These are phyloP conservation scores for Flaveria trinervia DNA, from an alignment of 129 eudicot species.

Conservation along the genomic window DNA sequence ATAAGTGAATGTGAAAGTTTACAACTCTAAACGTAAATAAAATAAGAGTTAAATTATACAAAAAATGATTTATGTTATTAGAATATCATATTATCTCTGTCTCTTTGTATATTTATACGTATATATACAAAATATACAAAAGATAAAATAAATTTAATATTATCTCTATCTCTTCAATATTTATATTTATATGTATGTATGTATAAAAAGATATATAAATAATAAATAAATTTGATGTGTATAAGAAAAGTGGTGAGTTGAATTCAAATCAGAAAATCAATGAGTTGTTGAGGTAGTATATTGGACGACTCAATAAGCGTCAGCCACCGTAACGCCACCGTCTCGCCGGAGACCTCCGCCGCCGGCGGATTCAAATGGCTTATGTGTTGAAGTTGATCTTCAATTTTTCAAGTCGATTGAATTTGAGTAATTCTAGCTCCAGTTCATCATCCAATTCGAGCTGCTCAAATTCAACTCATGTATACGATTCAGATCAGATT, in stretches of 20 bases:
- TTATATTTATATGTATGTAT: too few relatives aligned
- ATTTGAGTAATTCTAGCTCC: conserved; percentile 18
- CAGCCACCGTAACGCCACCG: conserved; percentile 25
- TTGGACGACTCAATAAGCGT: conserved; percentile 11
- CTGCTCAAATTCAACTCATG: conserved; percentile 26
- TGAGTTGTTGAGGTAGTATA: neutral
- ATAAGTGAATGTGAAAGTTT: too few relatives aligned
- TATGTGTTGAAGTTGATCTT: conserved; percentile 17
- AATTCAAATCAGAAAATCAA: conserved; percentile 11
- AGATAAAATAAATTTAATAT: too few relatives aligned
- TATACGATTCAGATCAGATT: conserved; percentile 17
- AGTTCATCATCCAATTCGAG: conserved; percentile 14
- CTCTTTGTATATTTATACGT: too few relatives aligned
- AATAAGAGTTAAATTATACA: too few relatives aligned
- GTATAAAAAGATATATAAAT: too few relatives aligned
- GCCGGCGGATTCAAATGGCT: conserved; percentile 23
- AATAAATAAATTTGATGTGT: neutral
- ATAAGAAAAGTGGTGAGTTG: neutral
- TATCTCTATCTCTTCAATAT: too few relatives aligned
- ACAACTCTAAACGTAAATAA: neutral
- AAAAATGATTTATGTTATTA: too few relatives aligned
- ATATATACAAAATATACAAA: too few relatives aligned
- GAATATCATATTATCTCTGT: too few relatives aligned
- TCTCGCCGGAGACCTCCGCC: conserved; percentile 10
- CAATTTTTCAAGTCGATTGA: conserved; percentile 27